Conservation (phyloP, 305 asterid genomes). For the Fraxinus sp. region DNA sequence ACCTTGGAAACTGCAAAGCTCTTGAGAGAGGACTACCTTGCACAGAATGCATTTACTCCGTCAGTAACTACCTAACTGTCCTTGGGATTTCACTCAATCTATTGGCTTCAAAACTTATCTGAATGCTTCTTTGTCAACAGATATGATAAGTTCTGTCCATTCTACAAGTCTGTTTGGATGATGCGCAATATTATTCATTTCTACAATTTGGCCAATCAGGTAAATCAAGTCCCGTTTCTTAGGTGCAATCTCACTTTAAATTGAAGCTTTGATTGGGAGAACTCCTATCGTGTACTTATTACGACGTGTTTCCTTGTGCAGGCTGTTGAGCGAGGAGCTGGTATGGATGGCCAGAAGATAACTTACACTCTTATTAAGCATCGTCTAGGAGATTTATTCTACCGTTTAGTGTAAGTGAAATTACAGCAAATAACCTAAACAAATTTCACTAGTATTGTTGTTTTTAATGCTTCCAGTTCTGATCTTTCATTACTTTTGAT, state of each 20-base stretch:
- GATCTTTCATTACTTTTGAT: slow-evolving; percentile 4
- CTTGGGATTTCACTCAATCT: neutral
- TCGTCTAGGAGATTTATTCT: slow-evolving; percentile 85
- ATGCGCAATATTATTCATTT: slow-evolving; percentile 97
- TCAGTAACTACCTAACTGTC: slow-evolving; percentile 29
- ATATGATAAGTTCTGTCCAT: slow-evolving; percentile 92
- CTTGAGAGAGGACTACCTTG: slow-evolving; percentile 96
- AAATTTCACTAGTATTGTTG: neutral
- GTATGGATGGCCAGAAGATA: slow-evolving; percentile 96
- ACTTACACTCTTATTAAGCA: slow-evolving; percentile 88
- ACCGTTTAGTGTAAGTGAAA: slow-evolving; percentile 89
- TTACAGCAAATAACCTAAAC: slow-evolving; percentile 2
- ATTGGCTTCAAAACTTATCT: slow-evolving; percentile 3
- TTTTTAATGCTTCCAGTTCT: neutral
- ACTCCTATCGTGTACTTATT: neutral
- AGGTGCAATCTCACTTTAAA: neutral
- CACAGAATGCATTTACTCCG: slow-evolving; percentile 98
- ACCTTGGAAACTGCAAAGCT: slow-evolving; percentile 93
- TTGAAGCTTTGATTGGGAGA: neutral
- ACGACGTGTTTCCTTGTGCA: slow-evolving; percentile 31
- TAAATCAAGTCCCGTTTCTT: slow-evolving; percentile 24
- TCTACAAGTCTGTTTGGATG: slow-evolving; percentile 99
- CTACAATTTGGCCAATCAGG: slow-evolving; percentile 97
- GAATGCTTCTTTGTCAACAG: slow-evolving; percentile 42
- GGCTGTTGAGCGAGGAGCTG: slow-evolving; percentile 99